Percentiles rank a stretch among this genome's conserved stretches.
phyloP scores from a whole-genome alignment of 2,329 filamentous ascomycete genomes.

The Thielaviopsis populi region DNA sequence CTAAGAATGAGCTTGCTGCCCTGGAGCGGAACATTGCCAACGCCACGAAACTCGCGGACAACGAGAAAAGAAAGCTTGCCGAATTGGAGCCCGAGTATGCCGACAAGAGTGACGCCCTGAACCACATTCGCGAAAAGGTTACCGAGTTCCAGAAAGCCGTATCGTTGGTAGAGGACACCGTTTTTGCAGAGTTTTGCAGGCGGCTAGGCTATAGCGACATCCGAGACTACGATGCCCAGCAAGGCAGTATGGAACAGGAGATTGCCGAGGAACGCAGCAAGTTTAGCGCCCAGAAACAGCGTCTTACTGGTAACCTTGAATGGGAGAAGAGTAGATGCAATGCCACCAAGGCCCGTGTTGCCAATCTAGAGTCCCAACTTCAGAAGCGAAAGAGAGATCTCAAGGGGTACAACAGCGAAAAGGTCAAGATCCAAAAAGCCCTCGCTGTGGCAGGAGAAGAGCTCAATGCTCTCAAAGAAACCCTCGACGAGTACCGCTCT shows the following conservation, averaged over 20 bases:
- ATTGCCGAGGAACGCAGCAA: constrained; percentile 72
- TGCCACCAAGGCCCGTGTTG: constrained; percentile 53
- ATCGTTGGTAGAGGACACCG: constrained; percentile 67
- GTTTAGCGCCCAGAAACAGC: constrained; percentile 71
- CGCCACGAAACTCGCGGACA: constrained; percentile 67
- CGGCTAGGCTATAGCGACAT: constrained; percentile 79
- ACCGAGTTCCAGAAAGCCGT: constrained; percentile 47
- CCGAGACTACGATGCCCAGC: constrained; percentile 82
- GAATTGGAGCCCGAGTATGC: constrained; percentile 66
- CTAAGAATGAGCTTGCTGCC: constrained; percentile 60
- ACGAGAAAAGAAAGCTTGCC: constrained; percentile 55
- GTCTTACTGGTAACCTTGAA: constrained; percentile 46
- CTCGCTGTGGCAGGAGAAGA: constrained; percentile 61
- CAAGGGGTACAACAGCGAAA: constrained; percentile 53
- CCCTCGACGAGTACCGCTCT: constrained; percentile 52
- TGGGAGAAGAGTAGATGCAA: constrained; percentile 40
- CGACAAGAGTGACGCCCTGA: constrained; percentile 54
- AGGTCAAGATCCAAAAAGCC: constrained; percentile 56
- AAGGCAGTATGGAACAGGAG: constrained; percentile 84
- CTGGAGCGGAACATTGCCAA: constrained; percentile 71
- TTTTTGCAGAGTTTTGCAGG: constrained; percentile 75
- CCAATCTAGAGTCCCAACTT: constrained; percentile 49
- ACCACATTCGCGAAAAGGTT: constrained; percentile 37
- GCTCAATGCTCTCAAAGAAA: constrained; percentile 58
- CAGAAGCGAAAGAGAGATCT: constrained; percentile 55